A percentile compares a stretch with the other conserved stretches of the same genome.
These are phyloP conservation scores for Mucor circinelloides DNA, from an alignment of 371 early-diverging fungal species.

Conservation along the genomic window DNA sequence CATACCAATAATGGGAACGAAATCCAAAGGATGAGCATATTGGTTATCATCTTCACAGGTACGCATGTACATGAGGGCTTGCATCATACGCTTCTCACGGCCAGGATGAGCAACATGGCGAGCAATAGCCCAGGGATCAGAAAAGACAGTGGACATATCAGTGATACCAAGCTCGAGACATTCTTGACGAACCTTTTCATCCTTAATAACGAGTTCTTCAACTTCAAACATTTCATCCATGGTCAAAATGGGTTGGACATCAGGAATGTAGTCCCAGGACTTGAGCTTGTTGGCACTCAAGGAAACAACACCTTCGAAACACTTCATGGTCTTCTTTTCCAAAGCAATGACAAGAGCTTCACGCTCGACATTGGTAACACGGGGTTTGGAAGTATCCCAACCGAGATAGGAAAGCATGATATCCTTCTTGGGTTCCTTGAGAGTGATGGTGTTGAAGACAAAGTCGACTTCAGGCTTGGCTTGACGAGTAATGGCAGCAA, in stretches of 20 bases:
- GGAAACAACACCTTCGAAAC: conserved; percentile 47
- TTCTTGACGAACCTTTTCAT: conserved; percentile 39
- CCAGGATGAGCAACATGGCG: conserved; percentile 47
- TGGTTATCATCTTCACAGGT: conserved; percentile 57
- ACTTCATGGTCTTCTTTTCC: conserved; percentile 43
- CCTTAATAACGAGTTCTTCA: conserved; percentile 47
- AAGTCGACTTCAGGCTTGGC: conserved; percentile 37
- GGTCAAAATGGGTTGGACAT: conserved; percentile 54
- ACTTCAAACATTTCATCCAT: conserved; percentile 57
- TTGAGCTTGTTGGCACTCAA: conserved; percentile 30
- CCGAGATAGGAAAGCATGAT: conserved; percentile 52
- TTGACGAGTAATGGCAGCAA: conserved; percentile 39
- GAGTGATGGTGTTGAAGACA: conserved; percentile 56
- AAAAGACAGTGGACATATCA: conserved; percentile 50
- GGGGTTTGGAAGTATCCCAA: conserved; percentile 42
- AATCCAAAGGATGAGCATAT: conserved; percentile 58
- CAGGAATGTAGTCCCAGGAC: conserved; percentile 42
- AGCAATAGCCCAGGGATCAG: conserved; percentile 59
- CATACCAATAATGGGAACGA: conserved; percentile 55
- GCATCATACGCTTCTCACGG: conserved; percentile 48
- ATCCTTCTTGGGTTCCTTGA: conserved; percentile 49
- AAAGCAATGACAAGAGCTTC: conserved; percentile 48
- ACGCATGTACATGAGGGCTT: conserved; percentile 59
- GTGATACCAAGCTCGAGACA: conserved; percentile 50
- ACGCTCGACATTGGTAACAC: conserved; percentile 41